Evolutionary conservation across 768 basidiomycete genomes (phyloP).

Genomic region (Favolaschia claudopus): DNA sequence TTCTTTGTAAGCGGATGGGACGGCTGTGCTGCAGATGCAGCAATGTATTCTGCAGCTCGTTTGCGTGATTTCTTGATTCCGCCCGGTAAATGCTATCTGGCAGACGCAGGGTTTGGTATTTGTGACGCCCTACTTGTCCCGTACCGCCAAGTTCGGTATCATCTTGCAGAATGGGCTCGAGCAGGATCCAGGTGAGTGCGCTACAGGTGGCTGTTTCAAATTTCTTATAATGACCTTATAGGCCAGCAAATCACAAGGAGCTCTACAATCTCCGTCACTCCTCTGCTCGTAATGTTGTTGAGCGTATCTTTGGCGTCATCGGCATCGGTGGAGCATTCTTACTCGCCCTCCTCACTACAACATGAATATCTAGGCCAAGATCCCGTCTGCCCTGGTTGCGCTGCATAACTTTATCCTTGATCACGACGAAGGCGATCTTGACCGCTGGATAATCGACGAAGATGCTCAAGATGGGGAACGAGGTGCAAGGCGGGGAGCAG

Average conservation of each 20-base stretch:
- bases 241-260: conserved; percentile 45
- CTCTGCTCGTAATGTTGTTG: conserved; percentile 43
- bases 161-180: conserved; percentile 44
- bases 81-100: conserved; percentile 42
- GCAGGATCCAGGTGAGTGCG: conserved; percentile 23
- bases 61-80: conserved; percentile 38
- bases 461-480: too few species aligned
- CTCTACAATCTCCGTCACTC: conserved; percentile 51
- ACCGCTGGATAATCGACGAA: too few species aligned
- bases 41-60: conserved; percentile 39
- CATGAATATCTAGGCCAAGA: conserved; percentile 31
- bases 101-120: conserved; percentile 44
- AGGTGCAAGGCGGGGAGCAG: too few species aligned
- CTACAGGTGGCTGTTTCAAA: conserved; percentile 8
- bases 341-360: conserved; percentile 25
- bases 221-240: conserved; percentile 23
- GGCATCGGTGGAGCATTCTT: conserved; percentile 30
- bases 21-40: conserved; percentile 44
- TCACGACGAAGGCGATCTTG: conserved; percentile 28
- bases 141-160: conserved; percentile 45
- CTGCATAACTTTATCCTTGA: conserved; percentile 37
- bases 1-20: conserved; percentile 52
- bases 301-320: conserved; percentile 47
- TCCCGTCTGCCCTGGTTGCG: conserved; percentile 30
- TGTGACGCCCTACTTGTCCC: conserved; percentile 46